These are phyloP conservation scores for Schizochytrium sp. DNA, from an alignment of 108 stramenopile species.

Conservation along the genomic window DNA sequence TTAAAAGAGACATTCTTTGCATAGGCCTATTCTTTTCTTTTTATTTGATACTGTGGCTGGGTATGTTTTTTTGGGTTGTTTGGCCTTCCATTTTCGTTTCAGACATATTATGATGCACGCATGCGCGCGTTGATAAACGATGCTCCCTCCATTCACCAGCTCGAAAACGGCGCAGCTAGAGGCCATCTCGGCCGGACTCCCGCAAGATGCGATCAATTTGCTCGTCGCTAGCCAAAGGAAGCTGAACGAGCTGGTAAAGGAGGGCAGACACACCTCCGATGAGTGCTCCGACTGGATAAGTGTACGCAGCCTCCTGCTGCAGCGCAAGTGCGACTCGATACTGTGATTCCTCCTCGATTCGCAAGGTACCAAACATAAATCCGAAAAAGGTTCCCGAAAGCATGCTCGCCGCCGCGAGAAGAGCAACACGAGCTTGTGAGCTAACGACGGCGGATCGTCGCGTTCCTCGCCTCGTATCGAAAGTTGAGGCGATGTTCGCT, in stretches of 20 bases:
- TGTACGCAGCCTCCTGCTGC: conserved; percentile 11
- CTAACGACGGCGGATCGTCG: not conserved
- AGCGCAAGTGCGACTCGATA: not conserved
- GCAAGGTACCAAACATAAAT: conserved; percentile 7
- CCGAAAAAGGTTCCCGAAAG: not conserved
- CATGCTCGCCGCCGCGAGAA: not conserved
- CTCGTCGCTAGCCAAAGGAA: not conserved
- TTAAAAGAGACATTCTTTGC: too few species aligned
- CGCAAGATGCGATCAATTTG: conserved; percentile 3
- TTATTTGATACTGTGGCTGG: too few species aligned
- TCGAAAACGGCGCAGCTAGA: not conserved
- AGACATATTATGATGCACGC: too few species aligned
- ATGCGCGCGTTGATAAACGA: too few species aligned
- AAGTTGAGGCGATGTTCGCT: not conserved
- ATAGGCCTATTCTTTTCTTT: too few species aligned
- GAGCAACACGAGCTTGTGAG: not conserved
- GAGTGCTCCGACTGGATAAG: not conserved
- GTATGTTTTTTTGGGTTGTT: too few species aligned
- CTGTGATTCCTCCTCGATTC: not conserved
- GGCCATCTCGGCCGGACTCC: not conserved
- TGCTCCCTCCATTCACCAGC: too few species aligned
- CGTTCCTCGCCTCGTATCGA: not conserved
- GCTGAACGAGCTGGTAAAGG: not conserved
- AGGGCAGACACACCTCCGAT: not conserved
- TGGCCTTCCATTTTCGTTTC: too few species aligned